A percentile compares a stretch with the other conserved stretches of the same genome.
phyloP scores from a whole-genome alignment of 495 filamentous ascomycete species.

The Penicillium macrosclerotiorum region DNA sequence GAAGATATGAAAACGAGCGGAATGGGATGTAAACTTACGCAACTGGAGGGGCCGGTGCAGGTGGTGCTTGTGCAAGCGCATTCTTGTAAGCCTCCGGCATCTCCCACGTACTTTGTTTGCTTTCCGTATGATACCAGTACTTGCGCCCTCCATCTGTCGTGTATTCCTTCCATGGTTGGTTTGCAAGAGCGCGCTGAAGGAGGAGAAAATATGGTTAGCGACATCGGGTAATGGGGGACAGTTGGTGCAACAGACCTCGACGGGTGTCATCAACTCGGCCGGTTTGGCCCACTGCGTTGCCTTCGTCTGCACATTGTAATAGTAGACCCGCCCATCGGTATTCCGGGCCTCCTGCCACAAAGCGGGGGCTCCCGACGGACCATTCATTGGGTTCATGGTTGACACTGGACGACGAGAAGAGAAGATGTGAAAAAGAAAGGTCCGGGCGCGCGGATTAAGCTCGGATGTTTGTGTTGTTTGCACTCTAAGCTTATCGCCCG shows the following conservation, averaged over 20 bases:
- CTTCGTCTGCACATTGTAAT: constrained; percentile 84
- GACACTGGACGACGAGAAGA: constrained; percentile 5
- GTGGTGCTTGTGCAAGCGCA: constrained; percentile 58
- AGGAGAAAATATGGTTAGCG: constrained; percentile 7
- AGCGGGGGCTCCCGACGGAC: constrained; percentile 50
- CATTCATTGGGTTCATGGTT: constrained; percentile 64
- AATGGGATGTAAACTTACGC: constrained; percentile 60
- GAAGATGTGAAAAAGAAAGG: constrained; percentile 20
- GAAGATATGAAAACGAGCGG: background rate
- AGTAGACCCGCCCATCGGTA: constrained; percentile 85
- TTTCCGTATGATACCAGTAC: constrained; percentile 93
- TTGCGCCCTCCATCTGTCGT: constrained; percentile 80
- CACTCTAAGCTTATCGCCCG: constrained; percentile 21
- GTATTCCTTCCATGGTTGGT: constrained; percentile 92
- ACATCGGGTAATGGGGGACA: constrained; percentile 1
- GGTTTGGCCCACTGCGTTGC: constrained; percentile 94
- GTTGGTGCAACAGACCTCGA: constrained; percentile 64
- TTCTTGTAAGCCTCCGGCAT: constrained; percentile 84
- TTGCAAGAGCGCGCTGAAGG: constrained; percentile 71
- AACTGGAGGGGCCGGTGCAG: constrained; percentile 45
- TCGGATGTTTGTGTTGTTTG: constrained; percentile 37
- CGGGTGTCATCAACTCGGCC: constrained; percentile 78
- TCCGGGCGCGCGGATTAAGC: constrained; percentile 20
- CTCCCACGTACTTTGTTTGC: constrained; percentile 90
- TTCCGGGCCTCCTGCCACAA: constrained; percentile 84